Evolutionary conservation across 1,284 basidiomycete species (phyloP).

Genomic region (Meira nashicola): DNA sequence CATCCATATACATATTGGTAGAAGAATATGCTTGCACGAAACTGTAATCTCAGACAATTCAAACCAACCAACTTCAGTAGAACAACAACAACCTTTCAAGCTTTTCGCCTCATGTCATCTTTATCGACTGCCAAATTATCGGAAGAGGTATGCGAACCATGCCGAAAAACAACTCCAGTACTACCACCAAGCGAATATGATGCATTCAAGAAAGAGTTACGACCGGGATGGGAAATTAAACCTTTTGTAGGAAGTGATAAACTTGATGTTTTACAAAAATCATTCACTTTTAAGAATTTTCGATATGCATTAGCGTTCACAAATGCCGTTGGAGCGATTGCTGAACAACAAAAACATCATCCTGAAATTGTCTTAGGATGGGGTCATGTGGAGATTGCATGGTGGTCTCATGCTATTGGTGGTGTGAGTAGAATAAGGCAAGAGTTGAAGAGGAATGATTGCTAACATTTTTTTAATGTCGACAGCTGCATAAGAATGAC

Average conservation of each 20-base stretch:
- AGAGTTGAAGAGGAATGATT: neutral
- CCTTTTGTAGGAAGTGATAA: conserved; percentile 5
- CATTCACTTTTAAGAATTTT: conserved; percentile 45
- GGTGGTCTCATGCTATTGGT: conserved; percentile 50
- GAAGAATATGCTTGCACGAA: too few species aligned
- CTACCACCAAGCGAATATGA: neutral
- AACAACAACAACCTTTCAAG: too few species aligned
- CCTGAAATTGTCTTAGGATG: conserved; percentile 47
- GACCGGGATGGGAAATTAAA: neutral
- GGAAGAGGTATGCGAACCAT: neutral
- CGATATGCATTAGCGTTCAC: conserved; percentile 33
- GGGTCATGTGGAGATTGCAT: conserved; percentile 46
- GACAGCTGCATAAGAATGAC: conserved; percentile 48
- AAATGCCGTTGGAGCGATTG: conserved; percentile 27
- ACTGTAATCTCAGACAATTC: too few species aligned
- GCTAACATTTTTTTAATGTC: neutral
- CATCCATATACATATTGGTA: too few species aligned
- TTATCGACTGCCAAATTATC: too few species aligned
- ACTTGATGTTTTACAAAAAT: conserved; percentile 27
- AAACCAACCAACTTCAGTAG: too few species aligned
- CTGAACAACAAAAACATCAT: conserved; percentile 44
- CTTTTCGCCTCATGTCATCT: too few species aligned
- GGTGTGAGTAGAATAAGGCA: conserved; percentile 31
- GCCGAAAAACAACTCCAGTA: neutral
- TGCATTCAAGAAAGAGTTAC: neutral